Evolutionary conservation across 2,329 filamentous ascomycete species (phyloP).

Genomic region (Emericellopsis atlantica): DNA sequence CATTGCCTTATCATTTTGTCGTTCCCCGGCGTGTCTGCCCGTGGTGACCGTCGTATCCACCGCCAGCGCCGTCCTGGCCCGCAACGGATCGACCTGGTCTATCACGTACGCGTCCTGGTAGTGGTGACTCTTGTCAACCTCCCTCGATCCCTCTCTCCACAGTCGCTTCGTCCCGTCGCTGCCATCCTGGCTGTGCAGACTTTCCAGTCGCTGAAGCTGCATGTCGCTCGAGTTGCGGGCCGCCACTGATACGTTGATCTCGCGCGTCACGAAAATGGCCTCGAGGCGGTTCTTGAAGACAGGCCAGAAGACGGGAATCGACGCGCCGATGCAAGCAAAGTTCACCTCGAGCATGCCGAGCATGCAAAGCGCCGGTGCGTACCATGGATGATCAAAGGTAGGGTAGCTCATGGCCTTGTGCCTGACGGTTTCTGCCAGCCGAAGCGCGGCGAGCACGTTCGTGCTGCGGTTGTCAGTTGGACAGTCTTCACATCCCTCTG

Average conservation of each 20-base stretch:
- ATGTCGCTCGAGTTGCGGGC: not conserved
- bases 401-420: constrained; percentile 8
- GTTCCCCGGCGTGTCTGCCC: not conserved
- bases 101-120: not conserved
- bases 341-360: constrained; percentile 13
- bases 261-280: constrained; percentile 12
- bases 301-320: constrained; percentile 16
- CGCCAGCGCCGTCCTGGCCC: not conserved
- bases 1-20: too few relatives aligned
- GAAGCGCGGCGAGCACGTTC: constrained; percentile 1
- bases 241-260: constrained; percentile 8
- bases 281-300: constrained; percentile 10
- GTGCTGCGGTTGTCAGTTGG: not conserved
- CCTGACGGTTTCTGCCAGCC: constrained; percentile 9
- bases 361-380: constrained; percentile 6
- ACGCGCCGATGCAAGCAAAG: constrained; percentile 12
- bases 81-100: not conserved
- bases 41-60: not conserved
- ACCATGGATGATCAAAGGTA: constrained; percentile 13
- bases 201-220: not conserved
- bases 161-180: not conserved
- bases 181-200: not conserved
- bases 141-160: not conserved
- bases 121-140: not conserved
- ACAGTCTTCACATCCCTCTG: not conserved